Conservation (phyloP, 495 filamentous ascomycete genomes). For the Annulohypoxylon moriforme region DNA sequence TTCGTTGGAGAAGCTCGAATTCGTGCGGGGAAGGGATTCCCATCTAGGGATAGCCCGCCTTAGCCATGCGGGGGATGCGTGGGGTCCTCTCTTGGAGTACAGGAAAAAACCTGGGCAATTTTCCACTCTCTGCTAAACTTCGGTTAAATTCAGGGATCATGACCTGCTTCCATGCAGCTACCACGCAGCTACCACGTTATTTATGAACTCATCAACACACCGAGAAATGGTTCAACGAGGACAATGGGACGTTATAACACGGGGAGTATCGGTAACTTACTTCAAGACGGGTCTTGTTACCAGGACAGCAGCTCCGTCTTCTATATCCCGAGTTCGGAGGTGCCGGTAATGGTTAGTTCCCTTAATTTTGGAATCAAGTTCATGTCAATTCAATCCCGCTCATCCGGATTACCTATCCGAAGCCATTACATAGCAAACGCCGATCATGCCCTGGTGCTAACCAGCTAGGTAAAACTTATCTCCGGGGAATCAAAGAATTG, state of each 20-base stretch:
- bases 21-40: slow-evolving; percentile 26
- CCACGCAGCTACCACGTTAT: neutral
- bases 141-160: neutral
- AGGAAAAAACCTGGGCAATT: neutral
- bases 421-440: neutral
- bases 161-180: neutral
- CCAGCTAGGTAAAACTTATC: neutral
- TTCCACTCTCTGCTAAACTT: slow-evolving; percentile 6
- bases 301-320: neutral
- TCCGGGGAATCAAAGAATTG: neutral
- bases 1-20: slow-evolving; percentile 18
- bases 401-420: neutral
- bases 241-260: neutral
- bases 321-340: neutral
- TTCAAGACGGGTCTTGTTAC: neutral
- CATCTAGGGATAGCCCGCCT: slow-evolving; percentile 4
- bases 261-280: neutral
- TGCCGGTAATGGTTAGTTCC: neutral
- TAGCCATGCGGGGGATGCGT: slow-evolving; percentile 15
- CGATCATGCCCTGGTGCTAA: neutral
- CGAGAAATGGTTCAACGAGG: neutral
- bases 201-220: neutral
- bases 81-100: slow-evolving; percentile 14
- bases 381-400: neutral
- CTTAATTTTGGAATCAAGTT: neutral